Base-by-base conservation (phyloP, 1,284 basidiomycete genomes). In the Malassezia sp. region DNA sequence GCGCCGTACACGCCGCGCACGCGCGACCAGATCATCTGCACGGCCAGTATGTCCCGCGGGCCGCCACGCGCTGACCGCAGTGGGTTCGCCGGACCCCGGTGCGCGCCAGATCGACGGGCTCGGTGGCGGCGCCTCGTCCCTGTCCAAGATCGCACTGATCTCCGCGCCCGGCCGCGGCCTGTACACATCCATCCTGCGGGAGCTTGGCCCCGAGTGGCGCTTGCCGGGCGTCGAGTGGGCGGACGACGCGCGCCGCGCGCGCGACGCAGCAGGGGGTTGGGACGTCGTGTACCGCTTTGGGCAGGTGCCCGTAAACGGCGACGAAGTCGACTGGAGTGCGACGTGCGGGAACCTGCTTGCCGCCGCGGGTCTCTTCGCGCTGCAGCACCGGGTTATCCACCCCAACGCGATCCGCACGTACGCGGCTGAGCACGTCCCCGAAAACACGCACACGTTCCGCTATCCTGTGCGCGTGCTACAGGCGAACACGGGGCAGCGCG, bases 11-110 rank as follows among this genome's bases (percentile, higher is more conserved):
- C 49, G 21, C 51, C 44, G 8, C 49, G 57, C 5, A 72, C 77
- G 44, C 72, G 67, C 6, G 62, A 74, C 1, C 67, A 76, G 54
- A 78, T 85, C 43, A 80, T 86, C 54, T 77, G 81, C 14, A 76
- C 56, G 1, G 63, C 63, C 1, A 60, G 43, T 45, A 37, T 15
- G 42, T 50, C 11, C 11, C n/a, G n/a, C n/a, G n/a, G n/a, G n/a
- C 5, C 26, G 30, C 26, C 17, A 14, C 18, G 5, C 24, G 21
- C 29, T 23, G 11, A 38, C 79, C 0, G 76, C 83, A n/a, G 84
- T 86, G 82, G 85, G 85, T 14, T 84, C 82, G 2, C 85, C 85
- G 0, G 85, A 88, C 60, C 76, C 80, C 0, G 75, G 84, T 60
- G 78, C 78, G 4, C 75, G 84, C 10, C 85, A 88, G 71, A 76